phyloP scores from a whole-genome alignment of 1,284 basidiomycete genomes.

The Cutaneotrichosporon arboriforme region DNA sequence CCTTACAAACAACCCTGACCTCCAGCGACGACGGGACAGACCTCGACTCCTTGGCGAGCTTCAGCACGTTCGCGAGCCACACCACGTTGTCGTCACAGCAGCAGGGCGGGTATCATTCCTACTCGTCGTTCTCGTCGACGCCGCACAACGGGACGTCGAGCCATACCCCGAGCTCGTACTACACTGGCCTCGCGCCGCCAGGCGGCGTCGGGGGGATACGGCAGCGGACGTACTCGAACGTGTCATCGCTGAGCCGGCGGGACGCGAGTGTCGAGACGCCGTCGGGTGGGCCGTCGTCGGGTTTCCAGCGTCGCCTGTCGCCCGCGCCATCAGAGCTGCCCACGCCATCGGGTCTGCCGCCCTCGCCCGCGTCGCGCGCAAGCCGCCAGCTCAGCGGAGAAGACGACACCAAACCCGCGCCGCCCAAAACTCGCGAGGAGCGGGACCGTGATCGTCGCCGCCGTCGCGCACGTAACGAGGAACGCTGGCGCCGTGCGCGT shows the following conservation, averaged over 20 bases:
- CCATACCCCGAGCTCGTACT: background rate
- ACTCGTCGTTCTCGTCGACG: background rate
- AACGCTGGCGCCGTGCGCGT: conserved; percentile 18
- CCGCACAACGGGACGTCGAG: background rate
- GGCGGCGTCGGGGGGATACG: background rate
- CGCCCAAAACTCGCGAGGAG: background rate
- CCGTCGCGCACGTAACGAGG: conserved; percentile 13
- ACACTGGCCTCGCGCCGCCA: background rate
- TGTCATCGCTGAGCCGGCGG: background rate
- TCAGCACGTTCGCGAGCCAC: conserved; percentile 13
- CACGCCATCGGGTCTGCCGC: background rate
- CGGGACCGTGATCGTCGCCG: conserved; percentile 9
- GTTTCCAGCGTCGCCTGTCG: background rate
- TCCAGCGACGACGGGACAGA: conserved; percentile 10
- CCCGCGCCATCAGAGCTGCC: background rate
- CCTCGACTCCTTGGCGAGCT: conserved; percentile 16
- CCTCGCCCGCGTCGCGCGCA: background rate
- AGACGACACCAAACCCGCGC: background rate
- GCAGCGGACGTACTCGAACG: conserved; percentile 1
- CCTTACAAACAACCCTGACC: background rate
- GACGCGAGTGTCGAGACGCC: background rate
- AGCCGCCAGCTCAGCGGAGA: background rate
- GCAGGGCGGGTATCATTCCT: background rate
- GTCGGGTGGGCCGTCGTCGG: background rate
- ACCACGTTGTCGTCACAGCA: conserved; percentile 8